Evolutionary conservation across 805 yeast species (phyloP).

Genomic region (Zygoascus flipseniorum): DNA sequence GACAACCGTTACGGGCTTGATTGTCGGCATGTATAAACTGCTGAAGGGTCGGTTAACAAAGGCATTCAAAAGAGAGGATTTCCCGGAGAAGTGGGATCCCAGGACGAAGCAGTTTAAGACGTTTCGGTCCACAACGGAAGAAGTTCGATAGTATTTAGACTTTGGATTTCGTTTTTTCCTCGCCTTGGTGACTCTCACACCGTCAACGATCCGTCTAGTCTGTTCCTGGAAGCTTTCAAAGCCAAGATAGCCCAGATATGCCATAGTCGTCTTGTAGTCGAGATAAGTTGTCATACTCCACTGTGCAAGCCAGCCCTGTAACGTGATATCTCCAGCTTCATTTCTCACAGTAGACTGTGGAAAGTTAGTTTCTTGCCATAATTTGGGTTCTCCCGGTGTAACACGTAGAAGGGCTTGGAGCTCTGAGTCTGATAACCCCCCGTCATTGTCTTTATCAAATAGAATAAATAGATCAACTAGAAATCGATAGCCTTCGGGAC

Average conservation of each 20-base stretch:
- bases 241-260: constrained; percentile 84
- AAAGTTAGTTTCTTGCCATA: constrained; percentile 80
- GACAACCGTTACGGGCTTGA: constrained; percentile 72
- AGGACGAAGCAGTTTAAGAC: constrained; percentile 85
- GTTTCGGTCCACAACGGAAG: constrained; percentile 54
- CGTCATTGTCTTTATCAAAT: constrained; percentile 93
- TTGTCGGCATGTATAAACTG: constrained; percentile 70
- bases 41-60: constrained; percentile 69
- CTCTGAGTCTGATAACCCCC: constrained; percentile 78
- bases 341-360: constrained; percentile 85
- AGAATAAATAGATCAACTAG: constrained; percentile 80
- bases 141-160: constrained; percentile 53
- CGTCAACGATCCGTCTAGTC: constrained; percentile 32
- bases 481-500: constrained; percentile 88
- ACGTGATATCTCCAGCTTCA: constrained; percentile 79
- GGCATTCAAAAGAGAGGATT: constrained; percentile 72
- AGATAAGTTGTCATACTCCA: constrained; percentile 95
- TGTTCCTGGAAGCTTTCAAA: constrained; percentile 41
- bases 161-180: constrained; percentile 59
- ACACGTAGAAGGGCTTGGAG: constrained; percentile 64
- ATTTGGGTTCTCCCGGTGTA: constrained; percentile 84
- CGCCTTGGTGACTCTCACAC: constrained; percentile 75
- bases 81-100: constrained; percentile 84
- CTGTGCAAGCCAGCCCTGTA: constrained; percentile 98
- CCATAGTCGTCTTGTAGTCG: constrained; percentile 75